Conservation (phyloP, 129 eudicot species). For the Solidago caesia region DNA sequence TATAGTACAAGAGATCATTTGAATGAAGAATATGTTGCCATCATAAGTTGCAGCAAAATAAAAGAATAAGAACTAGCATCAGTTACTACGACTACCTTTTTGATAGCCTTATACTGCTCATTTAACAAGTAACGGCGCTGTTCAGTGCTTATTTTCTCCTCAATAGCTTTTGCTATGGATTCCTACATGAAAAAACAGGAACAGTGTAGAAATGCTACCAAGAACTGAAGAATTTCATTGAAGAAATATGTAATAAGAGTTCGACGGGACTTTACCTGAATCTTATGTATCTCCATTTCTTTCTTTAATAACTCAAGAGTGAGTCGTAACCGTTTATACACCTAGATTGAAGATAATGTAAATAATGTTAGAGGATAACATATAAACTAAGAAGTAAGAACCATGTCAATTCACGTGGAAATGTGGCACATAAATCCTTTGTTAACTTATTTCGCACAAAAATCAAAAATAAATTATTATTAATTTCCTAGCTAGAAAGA, state of each 20-base stretch:
- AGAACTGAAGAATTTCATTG: constrained; percentile 1
- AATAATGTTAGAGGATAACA: constrained; percentile 5
- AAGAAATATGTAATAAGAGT: not conserved
- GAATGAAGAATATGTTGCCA: not conserved
- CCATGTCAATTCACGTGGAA: not conserved
- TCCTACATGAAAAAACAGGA: constrained; percentile 47
- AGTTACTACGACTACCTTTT: constrained; percentile 52
- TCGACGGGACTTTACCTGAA: constrained; percentile 58
- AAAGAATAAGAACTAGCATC: constrained; percentile 13
- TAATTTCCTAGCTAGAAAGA: not conserved
- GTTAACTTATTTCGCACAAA: constrained; percentile 1
- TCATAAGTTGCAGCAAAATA: not conserved
- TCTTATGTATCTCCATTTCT: constrained; percentile 97
- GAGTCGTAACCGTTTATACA: constrained; percentile 74
- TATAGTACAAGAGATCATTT: not conserved
- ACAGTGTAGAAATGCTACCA: constrained; percentile 1
- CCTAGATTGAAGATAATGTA: constrained; percentile 40
- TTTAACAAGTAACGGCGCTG: constrained; percentile 96
- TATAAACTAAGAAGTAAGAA: constrained; percentile 3
- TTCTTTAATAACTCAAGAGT: constrained; percentile 86
- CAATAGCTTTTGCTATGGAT: constrained; percentile 97
- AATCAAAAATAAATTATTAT: not conserved
- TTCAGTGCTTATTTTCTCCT: constrained; percentile 96
- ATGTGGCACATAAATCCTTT: not conserved
- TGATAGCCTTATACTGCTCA: constrained; percentile 96